A percentile compares a stretch with the other conserved stretches of the same genome.
Evolutionary conservation across 2,329 filamentous ascomycete genomes (phyloP).

Genomic region (Penicillium oxalicum): DNA sequence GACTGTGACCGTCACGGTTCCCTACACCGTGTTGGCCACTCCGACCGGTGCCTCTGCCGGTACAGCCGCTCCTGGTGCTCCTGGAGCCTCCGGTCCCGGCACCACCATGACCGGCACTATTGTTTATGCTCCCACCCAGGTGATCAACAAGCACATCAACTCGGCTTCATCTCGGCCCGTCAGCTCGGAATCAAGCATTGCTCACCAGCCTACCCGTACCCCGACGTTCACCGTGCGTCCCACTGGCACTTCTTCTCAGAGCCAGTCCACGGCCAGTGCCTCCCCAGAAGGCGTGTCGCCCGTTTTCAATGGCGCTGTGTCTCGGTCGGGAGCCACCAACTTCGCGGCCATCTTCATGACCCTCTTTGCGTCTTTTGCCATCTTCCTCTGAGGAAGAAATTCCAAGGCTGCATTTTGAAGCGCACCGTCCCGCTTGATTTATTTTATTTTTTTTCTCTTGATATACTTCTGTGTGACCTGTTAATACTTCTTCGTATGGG

Average conservation of each 20-base stretch:
- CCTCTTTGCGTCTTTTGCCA: slow-evolving; percentile 8
- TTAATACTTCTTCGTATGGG: neutral
- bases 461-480: neutral
- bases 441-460: too few relatives aligned
- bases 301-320: slow-evolving; percentile 12
- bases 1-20: slow-evolving; percentile 18
- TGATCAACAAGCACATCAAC: too few relatives aligned
- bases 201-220: slow-evolving; percentile 7
- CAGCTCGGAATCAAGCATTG: slow-evolving; percentile 3
- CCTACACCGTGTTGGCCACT: slow-evolving; percentile 4
- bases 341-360: slow-evolving; percentile 4
- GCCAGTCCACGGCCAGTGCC: neutral
- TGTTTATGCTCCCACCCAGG: neutral
- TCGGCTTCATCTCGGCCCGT: slow-evolving; percentile 2
- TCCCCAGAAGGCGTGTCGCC: slow-evolving; percentile 10
- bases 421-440: neutral
- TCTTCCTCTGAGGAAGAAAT: slow-evolving; percentile 4
- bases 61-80: neutral
- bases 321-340: slow-evolving; percentile 1
- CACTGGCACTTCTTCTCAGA: slow-evolving; percentile 1
- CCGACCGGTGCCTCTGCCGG: slow-evolving; percentile 2
- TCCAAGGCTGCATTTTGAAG: neutral
- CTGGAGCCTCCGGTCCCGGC: slow-evolving; percentile 1
- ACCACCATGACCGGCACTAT: neutral
- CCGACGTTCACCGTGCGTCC: slow-evolving; percentile 8